Evolutionary conservation across 805 yeast species (phyloP).

Genomic region (Starmerella floricola): DNA sequence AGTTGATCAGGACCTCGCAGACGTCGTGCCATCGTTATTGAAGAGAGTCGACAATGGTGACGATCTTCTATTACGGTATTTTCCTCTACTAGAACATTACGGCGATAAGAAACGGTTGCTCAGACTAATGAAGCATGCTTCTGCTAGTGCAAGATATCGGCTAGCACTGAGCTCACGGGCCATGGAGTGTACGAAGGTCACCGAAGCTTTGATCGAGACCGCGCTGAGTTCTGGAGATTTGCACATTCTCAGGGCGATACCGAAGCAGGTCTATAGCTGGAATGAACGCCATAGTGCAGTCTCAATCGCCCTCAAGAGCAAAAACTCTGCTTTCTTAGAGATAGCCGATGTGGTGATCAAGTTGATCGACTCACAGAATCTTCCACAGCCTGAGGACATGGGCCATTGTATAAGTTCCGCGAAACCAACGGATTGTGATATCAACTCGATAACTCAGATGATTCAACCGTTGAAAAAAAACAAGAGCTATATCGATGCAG

Average conservation of each 20-base stretch:
- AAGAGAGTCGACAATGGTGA: not conserved
- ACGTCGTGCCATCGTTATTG: not conserved
- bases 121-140: not conserved
- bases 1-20: not conserved
- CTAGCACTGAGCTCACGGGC: not conserved
- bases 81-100: slow-evolving; percentile 8
- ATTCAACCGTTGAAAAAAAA: not conserved
- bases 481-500: not conserved
- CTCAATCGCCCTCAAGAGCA: slow-evolving; percentile 1
- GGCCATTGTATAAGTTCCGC: not conserved
- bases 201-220: slow-evolving; percentile 7
- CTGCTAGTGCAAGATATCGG: not conserved
- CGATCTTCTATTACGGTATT: slow-evolving; percentile 9
- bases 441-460: not conserved
- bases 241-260: slow-evolving; percentile 2
- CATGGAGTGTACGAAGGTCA: slow-evolving; percentile 4
- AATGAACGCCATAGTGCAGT: slow-evolving; percentile 13
- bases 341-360: slow-evolving; percentile 5
- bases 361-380: slow-evolving; percentile 11
- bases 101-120: not conserved
- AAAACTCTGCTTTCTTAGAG: not conserved
- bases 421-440: not conserved
- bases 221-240: slow-evolving; percentile 5
- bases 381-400: slow-evolving; percentile 4
- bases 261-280: slow-evolving; percentile 14